Evolutionary conservation across 768 basidiomycete species (phyloP), one percentile per base, ranked within the genome.

Genomic region (Amanita pseudoporphyria): DNA sequence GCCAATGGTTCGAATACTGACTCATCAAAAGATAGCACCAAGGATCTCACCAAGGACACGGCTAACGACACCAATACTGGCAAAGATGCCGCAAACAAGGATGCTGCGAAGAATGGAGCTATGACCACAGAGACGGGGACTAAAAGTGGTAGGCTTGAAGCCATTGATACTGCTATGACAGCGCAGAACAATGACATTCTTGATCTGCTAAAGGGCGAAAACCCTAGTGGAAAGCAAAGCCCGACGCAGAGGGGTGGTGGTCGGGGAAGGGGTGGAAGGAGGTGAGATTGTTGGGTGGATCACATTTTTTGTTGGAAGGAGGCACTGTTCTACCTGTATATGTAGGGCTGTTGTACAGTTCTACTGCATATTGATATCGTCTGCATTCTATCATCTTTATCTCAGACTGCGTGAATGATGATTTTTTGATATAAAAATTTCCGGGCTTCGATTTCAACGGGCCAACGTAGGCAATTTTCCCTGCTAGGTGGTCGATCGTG

Each of bases 151-250:
- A 18, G 6, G 26, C 46, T 16, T 47, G 6, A 26, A 13, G 12
- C 24, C 26, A 36, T 37, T 48, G 18, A 19, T 40, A 32, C 46
- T 28, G 21, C 38, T 14, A 10, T 37, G 14, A 1, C 10, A 28
- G 37, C 24, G n/a, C 47, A 40, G 30, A 48, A 38, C 24, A 30
- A 12, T 36, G 47, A 48, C 33, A 3, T 37, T 2, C 3, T 26
- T 35, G 45, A 47, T 47, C 35, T 38, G 35, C 24, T 0, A 35
- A 47, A 47, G 33, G 44, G 31, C 32, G 45, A 47, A 37, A 35
- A 47, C 0, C 24, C n/a, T 33, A 47, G 22, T 37, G 45, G 45
- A 38, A 38, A 37, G 45, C 45, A 47, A 30, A 47, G 45, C 10
- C 45, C 45, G n/a, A 28, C 21, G 31, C 22, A 33, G 5, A 37